Percentiles rank a stretch among this genome's conserved stretches.
Conservation (phyloP, 176 grass and related monocot species). For the Puccinellia tenuiflora region DNA sequence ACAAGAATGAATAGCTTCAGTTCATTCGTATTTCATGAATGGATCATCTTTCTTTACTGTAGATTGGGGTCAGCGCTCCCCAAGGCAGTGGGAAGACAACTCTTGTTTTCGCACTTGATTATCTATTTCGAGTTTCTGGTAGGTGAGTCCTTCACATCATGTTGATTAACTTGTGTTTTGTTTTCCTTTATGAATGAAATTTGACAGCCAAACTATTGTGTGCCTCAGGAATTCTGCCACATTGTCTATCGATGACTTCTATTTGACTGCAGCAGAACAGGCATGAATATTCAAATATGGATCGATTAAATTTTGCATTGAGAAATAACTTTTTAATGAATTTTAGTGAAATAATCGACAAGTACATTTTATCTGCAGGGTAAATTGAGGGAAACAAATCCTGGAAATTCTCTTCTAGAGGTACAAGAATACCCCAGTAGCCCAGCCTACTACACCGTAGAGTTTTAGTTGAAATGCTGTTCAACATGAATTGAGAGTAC, state of each 20-base stretch:
- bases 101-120: constrained; percentile 91
- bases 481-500: constrained; percentile 27
- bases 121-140: constrained; percentile 64
- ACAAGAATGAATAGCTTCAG: neutral
- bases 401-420: constrained; percentile 84
- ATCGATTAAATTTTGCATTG: neutral
- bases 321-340: neutral
- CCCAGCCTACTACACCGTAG: neutral
- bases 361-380: constrained; percentile 41
- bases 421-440: constrained; percentile 34
- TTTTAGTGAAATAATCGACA: constrained; percentile 9
- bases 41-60: constrained; percentile 28
- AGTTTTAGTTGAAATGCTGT: constrained; percentile 10
- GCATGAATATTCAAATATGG: constrained; percentile 35
- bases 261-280: constrained; percentile 87
- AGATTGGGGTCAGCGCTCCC: constrained; percentile 95
- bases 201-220: neutral
- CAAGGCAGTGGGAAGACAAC: constrained; percentile 98
- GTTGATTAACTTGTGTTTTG: constrained; percentile 17
- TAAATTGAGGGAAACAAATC: constrained; percentile 63
- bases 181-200: constrained; percentile 11
- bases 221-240: constrained; percentile 59
- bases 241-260: constrained; percentile 96
- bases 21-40: neutral
- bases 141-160: constrained; percentile 50